Conservation (phyloP, 345 rosid species). For the Reutealis trisperma region DNA sequence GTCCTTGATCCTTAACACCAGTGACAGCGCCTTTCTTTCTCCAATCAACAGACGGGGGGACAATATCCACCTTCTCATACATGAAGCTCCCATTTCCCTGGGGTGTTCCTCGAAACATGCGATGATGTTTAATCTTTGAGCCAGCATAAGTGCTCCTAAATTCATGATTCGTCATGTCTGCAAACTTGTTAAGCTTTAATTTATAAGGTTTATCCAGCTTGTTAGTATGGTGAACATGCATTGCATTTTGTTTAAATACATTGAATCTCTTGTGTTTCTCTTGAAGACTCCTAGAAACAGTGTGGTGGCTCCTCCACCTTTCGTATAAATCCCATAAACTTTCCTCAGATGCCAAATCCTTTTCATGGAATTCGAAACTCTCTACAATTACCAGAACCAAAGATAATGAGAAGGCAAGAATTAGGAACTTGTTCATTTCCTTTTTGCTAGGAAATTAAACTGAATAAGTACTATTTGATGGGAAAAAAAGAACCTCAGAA, state of each 20-base stretch:
- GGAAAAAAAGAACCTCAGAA: not conserved
- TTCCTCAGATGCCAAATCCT: conserved; percentile 64
- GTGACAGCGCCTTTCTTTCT: conserved; percentile 77
- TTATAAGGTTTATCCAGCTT: conserved; percentile 70
- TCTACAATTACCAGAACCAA: conserved; percentile 43
- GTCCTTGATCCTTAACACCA: conserved; percentile 78
- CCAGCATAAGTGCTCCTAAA: conserved; percentile 60
- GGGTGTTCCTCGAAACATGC: conserved; percentile 49
- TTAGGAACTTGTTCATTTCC: conserved; percentile 32
- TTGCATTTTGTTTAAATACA: conserved; percentile 73
- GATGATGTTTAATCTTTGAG: conserved; percentile 72
- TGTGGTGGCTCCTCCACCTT: conserved; percentile 88
- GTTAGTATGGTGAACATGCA: conserved; percentile 72
- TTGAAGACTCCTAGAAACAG: conserved; percentile 56
- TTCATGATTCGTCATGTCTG: conserved; percentile 82
- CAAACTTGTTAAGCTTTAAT: conserved; percentile 81
- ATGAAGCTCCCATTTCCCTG: conserved; percentile 51
- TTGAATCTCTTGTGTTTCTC: conserved; percentile 71
- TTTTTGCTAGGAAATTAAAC: not conserved
- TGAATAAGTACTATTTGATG: not conserved
- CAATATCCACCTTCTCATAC: conserved; percentile 45
- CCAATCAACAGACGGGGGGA: conserved; percentile 71
- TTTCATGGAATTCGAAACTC: conserved; percentile 68
- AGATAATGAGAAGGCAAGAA: conserved; percentile 41
- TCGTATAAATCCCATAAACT: conserved; percentile 75